Base-by-base conservation (phyloP, 495 filamentous ascomycete species). In the Xylaria curta region DNA sequence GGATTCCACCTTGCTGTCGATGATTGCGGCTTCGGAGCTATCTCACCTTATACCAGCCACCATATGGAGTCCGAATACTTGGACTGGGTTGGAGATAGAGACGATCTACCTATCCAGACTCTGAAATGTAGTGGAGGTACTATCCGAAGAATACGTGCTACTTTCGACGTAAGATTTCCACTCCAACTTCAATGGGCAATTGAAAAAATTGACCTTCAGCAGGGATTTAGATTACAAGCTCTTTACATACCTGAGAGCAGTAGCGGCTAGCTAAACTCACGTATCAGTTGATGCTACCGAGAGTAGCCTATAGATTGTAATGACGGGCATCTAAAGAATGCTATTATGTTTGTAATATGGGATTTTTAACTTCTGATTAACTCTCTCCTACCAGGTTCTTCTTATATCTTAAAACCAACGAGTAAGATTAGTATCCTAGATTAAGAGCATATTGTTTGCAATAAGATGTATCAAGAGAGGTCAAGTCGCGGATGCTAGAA, bases 1-100 rank as follows among this genome's bases (percentile, higher is more conserved):
- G 69, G 69, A 44, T 71, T 71, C 19, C 49, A 71, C 33, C 24
- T 59, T 56, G 61, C 69, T 24, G 69, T 66, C 13, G 69, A 71
- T 47, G 28, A 66, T 31, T 71, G 46, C 26, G 69, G 69, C 38
- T 42, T 71, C n/a, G n/a, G 49, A 33, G 59, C 46, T 10, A 65
- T 71, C 24, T 61, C 69, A 1, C 60, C 61, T 31, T 71, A 71
- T 28, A 71, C 61, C 17, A 31, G 49, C 28, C 56, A 51, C 19
- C 56, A 61, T 69, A 70, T 64, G 68, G 33, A 31, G 6, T 54
- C 69, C 13, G 60, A 71, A 13, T 66, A 58, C 26, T 26, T 65
- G 24, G 60, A 71, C 24, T 71, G 69, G 69, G 69, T 51, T 36
- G 60, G 59, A 6, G 61, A 71, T 24, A 60, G 15, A 56, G 69